These are phyloP conservation scores for Penicillium sp. DNA, from an alignment of 2,329 filamentous ascomycete species.

Conservation along the genomic window DNA sequence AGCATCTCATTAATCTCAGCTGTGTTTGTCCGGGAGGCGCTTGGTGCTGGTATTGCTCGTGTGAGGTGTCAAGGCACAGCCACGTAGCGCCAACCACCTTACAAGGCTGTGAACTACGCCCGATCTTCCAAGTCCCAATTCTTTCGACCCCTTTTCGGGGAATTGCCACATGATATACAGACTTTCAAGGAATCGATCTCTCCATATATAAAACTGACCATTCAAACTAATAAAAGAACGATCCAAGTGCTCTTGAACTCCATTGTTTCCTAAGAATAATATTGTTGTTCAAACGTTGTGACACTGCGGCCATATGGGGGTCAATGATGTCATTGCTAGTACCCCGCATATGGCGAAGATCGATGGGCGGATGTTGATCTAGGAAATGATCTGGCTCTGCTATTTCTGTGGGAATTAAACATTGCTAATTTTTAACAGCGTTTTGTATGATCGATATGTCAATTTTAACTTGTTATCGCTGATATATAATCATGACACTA, in stretches of 20 bases:
- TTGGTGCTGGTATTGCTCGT: neutral
- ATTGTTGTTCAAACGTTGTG: neutral
- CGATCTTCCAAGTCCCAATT: neutral
- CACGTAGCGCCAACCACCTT: conserved; percentile 1
- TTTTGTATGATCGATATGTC: too few species aligned
- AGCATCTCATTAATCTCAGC: neutral
- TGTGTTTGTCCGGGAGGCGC: too few species aligned
- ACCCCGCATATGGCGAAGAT: neutral
- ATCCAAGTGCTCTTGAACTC: neutral
- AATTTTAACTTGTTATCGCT: too few species aligned
- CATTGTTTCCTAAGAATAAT: neutral
- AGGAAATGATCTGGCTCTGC: neutral
- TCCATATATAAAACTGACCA: neutral
- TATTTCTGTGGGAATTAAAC: too few species aligned
- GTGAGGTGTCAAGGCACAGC: neutral
- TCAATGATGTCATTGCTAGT: neutral
- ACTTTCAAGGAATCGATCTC: neutral
- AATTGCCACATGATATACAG: neutral
- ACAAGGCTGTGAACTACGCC: conserved; percentile 1
- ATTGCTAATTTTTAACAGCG: too few species aligned
- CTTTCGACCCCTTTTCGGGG: neutral
- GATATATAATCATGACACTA: too few species aligned
- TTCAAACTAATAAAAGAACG: neutral
- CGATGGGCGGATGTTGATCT: neutral
- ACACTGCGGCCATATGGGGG: neutral